Evolutionary conservation across 2,329 filamentous ascomycete species (phyloP), one percentile per base, ranked within the genome.

Genomic region (Amauroascus verrucosus): DNA sequence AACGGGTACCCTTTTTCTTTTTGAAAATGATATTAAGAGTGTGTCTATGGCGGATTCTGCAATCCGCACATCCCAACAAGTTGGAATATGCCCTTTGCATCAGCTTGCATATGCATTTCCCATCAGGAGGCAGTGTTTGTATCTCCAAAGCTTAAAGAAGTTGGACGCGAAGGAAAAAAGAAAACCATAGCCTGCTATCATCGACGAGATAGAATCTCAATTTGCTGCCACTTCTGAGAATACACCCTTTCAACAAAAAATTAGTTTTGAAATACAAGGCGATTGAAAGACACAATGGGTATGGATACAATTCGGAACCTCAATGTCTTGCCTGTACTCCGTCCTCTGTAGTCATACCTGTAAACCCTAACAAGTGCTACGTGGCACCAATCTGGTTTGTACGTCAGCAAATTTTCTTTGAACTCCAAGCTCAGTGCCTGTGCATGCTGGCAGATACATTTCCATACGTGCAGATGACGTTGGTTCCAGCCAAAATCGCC

Each of bases 381-480:
- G 48, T 51, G 48, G 48, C 48, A 51, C 48, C 48, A 41, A n/a
- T 51, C 37, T 51, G 11, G 37, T 18, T n/a, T 51, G 24, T 51
- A 51, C 48, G 26, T 41, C 48, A 43, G 33, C 6, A 33, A 40
- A 41, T 9, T 11, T 2, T 33, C 16, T 35, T 24, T 28, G 16
- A 7, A 48, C 22, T 28, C 22, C 33, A 37, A 24, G 45, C 16
- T 24, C 37, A 32, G 37, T 18, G 26, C 18, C 20, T 24, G 16
- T 22, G 32, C 14, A 11, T 48, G 30, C 16, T n/a, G n/a, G n/a
- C n/a, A n/a, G n/a, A 48, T 37, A 28, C 24, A 28, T 38, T 28
- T 6, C 5, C 38, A 18, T 38, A 38, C 13, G 7, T 48, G 32
- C 20, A 38, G 14, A 18, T 28, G 20, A 48, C 38, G 32, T n/a